Evolutionary conservation across 371 early-diverging fungal species (phyloP), one percentile per base, ranked within the genome.

Genomic region (Mucor circinelloides): DNA sequence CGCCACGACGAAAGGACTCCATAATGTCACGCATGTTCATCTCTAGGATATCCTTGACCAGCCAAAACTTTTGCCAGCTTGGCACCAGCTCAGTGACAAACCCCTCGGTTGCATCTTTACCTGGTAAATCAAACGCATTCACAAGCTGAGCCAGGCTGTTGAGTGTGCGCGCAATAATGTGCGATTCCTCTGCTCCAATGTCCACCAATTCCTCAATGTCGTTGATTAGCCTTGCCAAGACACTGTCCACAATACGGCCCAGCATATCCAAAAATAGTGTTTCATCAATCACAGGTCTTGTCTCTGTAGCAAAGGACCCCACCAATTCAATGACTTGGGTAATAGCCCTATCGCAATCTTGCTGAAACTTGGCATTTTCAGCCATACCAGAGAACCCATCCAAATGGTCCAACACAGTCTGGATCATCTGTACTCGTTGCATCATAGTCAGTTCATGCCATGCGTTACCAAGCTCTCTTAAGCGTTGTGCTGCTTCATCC

Each of bases 171-270:
- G 88, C 85, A 21, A 93, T 84, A 31, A 81, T 70, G 56, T 85
- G 87, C 0, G 90, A 89, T 63, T 91, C 93, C 31, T 88, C 85
- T 5, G 86, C 91, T 1, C 88, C 89, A 66, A 93, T 93, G 61
- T 93, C 93, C 52, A 70, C 61, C 31, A 90, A 62, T 6, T 73
- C 70, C 34, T 85, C 83, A 31, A 91, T 70, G 60, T 90, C 88
- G 17, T 64, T 64, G 34, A 85, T 85, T n/a, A 90, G 65, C 17
- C 79, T 66, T 28, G 58, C 60, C 12, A 87, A 59, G 13, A 81
- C 69, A 58, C 72, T 75, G 65, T 86, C 81, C 13, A 88, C 71
- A 6, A 91, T 69, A 17, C 72, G 68, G 0, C 84, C 85, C 23
- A 90, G 65, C 44, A 77, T 67, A 13, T 79, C 68, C 30, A 74